A percentile compares a stretch with the other conserved stretches of the same genome.
These are phyloP conservation scores for Pythium myriotylum DNA, from an alignment of 352 stramenopile genomes.

Conservation along the genomic window DNA sequence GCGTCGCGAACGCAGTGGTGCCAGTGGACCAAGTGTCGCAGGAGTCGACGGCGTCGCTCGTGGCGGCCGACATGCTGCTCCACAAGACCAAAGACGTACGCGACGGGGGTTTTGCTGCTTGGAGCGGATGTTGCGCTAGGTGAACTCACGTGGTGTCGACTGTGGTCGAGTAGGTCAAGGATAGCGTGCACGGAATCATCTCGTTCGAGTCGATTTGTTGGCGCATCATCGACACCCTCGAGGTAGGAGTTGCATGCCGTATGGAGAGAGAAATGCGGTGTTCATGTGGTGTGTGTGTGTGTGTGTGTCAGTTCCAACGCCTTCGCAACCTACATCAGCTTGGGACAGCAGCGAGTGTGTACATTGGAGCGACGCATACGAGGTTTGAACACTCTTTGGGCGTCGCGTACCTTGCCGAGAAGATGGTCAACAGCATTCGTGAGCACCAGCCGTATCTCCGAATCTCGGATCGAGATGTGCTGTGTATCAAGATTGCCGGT, in stretches of 20 bases:
- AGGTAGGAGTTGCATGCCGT: slow-evolving; percentile 34
- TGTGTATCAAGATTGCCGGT: slow-evolving; percentile 81
- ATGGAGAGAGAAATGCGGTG: too few relatives aligned
- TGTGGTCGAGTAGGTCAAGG: slow-evolving; percentile 56
- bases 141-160: background rate
- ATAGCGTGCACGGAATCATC: slow-evolving; percentile 79
- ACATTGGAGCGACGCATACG: slow-evolving; percentile 79
- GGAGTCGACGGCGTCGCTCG: slow-evolving; percentile 1
- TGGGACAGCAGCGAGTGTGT: slow-evolving; percentile 89
- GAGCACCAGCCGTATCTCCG: slow-evolving; percentile 84
- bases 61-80: slow-evolving; percentile 18
- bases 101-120: background rate
- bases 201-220: slow-evolving; percentile 81
- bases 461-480: slow-evolving; percentile 76
- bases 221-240: slow-evolving; percentile 79
- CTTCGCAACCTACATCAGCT: slow-evolving; percentile 95
- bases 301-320: slow-evolving; percentile 95
- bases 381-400: slow-evolving; percentile 91
- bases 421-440: slow-evolving; percentile 82
- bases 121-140: background rate
- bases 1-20: slow-evolving; percentile 19
- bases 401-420: slow-evolving; percentile 93
- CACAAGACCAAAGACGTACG: slow-evolving; percentile 57
- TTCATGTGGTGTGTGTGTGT: too few relatives aligned
- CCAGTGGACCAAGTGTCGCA: background rate